Base-by-base conservation (phyloP, 75 land plant species). In the Sequoiadendron giganteum region DNA sequence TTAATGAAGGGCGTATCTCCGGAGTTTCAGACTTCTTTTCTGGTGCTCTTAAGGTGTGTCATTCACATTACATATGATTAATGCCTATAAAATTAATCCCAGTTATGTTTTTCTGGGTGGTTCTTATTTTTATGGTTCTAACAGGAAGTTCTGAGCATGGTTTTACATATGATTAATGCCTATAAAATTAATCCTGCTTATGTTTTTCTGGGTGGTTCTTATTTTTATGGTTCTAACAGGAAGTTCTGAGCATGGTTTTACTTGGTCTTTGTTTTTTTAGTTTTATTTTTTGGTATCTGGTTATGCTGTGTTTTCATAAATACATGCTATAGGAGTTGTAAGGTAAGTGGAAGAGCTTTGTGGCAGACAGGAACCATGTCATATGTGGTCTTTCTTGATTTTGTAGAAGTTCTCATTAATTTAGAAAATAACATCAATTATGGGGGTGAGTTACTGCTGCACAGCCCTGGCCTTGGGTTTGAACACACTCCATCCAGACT, bases 41-140 rank as follows among this genome's bases (percentile, higher is more conserved):
- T 40, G 92, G 94, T 75, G 88, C 94, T 75, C 83, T 90, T 30
- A 93, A 89, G 94, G 94, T 93, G 88, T 11, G 86, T 85, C 13
- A 7, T 85, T 85, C 39, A 56, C 86, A 56, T 56, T 54, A 9
- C 21, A 13, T 7, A 82, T 82, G 34, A 49, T 82, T 82, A 21
- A 4, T 3, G 54, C 48, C 25, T 82, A 47, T 82, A 28, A 47
- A 40, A 25, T 47, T 21, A 45, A 82, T 82, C 32, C 19, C 32
- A 49, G 7, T 19, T 75, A 13, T 10, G 77, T 75, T 75, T 65
- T 75, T 75, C 77, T 32, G 38, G 38, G 1, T 32, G 14, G 38
- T 75, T 75, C 47, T 38, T 79, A 32, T 79, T 39, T 39, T 79
- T 79, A 39, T 39, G 8, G 21, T 38, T 18, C 18, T 79, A 77